Evolutionary conservation across 768 basidiomycete species (phyloP), one percentile per base, ranked within the genome.

Genomic region (Agaricus sinodeliciosus): DNA sequence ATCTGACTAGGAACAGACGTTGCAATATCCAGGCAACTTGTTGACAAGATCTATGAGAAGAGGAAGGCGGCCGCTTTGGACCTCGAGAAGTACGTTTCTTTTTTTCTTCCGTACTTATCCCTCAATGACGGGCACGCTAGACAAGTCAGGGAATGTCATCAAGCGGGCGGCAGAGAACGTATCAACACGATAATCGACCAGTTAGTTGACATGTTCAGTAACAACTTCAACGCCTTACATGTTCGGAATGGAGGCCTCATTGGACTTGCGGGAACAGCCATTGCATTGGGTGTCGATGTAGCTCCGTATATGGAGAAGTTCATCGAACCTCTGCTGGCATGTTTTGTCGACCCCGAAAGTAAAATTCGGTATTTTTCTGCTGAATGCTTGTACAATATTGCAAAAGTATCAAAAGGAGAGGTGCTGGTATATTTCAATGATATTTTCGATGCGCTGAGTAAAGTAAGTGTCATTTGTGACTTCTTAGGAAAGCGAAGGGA

Each of bases 341-440:
- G 95, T 69, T 96, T 99, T 68, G 82, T 86, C 56, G 96, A 99
- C 66, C 78, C 87, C 2, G 95, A 98, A 74, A 93, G 90, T 69
- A 79, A 93, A 64, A 92, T 98, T 55, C 82, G 93, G 41, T 99
- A 98, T 71, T 97, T 96, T 73, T 95, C 95, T 4, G 94, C 93
- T 22, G 96, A 99, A 66, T 95, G 94, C 63, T 72, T 99, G 57
- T 99, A 99, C 73, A 99, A 99, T 70, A 94, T 99, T 58, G 91
- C 90, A 25, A 92, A 94, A 68, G 94, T 96, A 13, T 95, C 94
- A 28, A 95, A 96, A 62, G 96, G 95, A 36, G 95, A 97, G 67
- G 86, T 98, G 28, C 72, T 99, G 53, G 83, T 97, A 12, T 96
- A 94, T 65, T 99, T 97, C 73, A 99, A 99, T 63, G 93, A 94